These are phyloP conservation scores for Gypsophila paniculata DNA, from an alignment of 179 eudicot genomes.

Conservation along the genomic window DNA sequence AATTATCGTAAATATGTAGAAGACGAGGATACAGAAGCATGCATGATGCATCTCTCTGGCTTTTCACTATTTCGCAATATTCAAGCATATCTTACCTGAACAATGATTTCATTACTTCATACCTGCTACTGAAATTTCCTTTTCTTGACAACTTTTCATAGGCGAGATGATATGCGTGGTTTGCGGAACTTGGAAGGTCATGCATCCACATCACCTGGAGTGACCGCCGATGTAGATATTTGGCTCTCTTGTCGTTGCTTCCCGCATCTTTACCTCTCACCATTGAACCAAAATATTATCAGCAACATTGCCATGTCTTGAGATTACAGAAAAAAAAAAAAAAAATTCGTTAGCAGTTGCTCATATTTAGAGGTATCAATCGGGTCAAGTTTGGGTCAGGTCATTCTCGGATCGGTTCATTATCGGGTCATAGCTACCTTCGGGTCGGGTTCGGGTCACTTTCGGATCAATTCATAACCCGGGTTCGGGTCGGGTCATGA, in stretches of 20 bases:
- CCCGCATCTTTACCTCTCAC: not conserved
- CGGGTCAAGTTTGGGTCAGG: too few relatives aligned
- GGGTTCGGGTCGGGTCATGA: too few relatives aligned
- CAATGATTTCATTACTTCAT: not conserved
- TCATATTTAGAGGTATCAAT: too few relatives aligned
- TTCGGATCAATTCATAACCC: too few relatives aligned
- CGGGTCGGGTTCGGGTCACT: too few relatives aligned
- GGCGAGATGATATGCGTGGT: conserved; percentile 94
- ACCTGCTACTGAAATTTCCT: conserved; percentile 1
- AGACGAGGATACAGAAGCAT: not conserved
- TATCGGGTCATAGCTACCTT: too few relatives aligned
- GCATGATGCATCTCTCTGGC: conserved; percentile 4
- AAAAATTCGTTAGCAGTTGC: not conserved
- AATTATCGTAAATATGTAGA: not conserved
- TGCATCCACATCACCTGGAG: conserved; percentile 96
- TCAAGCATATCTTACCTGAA: not conserved
- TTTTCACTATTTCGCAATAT: not conserved
- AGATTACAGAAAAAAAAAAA: not conserved
- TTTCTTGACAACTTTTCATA: conserved; percentile 28
- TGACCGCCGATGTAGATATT: conserved; percentile 53
- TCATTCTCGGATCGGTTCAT: too few relatives aligned
- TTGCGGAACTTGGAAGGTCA: conserved; percentile 73
- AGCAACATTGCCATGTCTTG: not conserved
- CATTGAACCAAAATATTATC: not conserved
- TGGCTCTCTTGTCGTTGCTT: not conserved